These are phyloP conservation scores for Piromyces finnis DNA, from an alignment of 192 early-diverging fungal genomes.

Conservation along the genomic window DNA sequence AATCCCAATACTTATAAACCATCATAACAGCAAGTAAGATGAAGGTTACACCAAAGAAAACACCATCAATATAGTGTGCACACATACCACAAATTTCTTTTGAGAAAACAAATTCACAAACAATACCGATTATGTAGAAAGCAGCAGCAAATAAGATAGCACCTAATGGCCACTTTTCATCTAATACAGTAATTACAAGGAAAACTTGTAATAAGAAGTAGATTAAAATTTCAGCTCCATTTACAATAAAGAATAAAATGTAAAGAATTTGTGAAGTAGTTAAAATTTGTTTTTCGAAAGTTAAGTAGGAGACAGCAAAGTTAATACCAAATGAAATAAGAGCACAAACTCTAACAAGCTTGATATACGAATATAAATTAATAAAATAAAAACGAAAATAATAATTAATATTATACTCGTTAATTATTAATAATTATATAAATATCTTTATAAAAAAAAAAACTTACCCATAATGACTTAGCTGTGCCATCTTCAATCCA, in stretches of 20 bases:
- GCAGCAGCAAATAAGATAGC: slow-evolving; percentile 76
- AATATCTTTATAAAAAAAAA: not conserved
- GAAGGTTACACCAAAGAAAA: slow-evolving; percentile 88
- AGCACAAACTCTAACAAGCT: not conserved
- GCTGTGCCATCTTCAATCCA: slow-evolving; percentile 93
- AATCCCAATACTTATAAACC: slow-evolving; percentile 99
- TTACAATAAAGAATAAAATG: slow-evolving; percentile 75
- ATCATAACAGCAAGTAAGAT: slow-evolving; percentile 91
- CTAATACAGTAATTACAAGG: slow-evolving; percentile 83
- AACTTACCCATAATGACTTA: slow-evolving; percentile 77
- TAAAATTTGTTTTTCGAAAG: slow-evolving; percentile 26
- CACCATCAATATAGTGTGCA: slow-evolving; percentile 90
- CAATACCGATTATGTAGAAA: slow-evolving; percentile 75
- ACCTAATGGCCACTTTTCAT: slow-evolving; percentile 91
- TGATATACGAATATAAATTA: no score
- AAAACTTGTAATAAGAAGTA: slow-evolving; percentile 83
- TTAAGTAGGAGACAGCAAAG: slow-evolving; percentile 63
- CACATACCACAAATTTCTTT: slow-evolving; percentile 63
- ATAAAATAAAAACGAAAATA: not conserved
- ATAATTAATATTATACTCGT: no score
- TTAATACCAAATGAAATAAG: slow-evolving; percentile 36
- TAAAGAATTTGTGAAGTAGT: slow-evolving; percentile 52
- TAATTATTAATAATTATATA: no score
- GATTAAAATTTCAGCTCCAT: slow-evolving; percentile 57
- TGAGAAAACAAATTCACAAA: slow-evolving; percentile 66